Evolutionary conservation across 768 basidiomycete genomes (phyloP), one percentile per base, ranked within the genome.

Genomic region (Tephrocybe rancida): DNA sequence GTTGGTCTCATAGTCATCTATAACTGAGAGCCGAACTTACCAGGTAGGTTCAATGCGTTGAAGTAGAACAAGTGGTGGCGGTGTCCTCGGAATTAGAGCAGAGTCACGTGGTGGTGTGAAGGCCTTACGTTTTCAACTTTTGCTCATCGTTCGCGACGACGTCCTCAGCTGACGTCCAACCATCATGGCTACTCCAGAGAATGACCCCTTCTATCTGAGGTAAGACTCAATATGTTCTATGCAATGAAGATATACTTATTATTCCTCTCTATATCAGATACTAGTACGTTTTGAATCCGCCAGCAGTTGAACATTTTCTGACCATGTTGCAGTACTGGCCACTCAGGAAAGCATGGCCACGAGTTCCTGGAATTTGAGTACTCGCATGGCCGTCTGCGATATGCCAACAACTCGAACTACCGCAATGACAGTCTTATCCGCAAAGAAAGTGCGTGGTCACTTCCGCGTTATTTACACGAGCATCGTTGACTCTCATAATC

Each of bases 371-470:
- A 99, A 70, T 99, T 98, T 64, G 96, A 98, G 71, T 98, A 98
- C 75, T 90, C 92, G 13, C 92, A 95, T 76, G 96, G 96, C 34
- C 88, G 96, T 60, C 81, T 98, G 50, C 85, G 97, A 61, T 99
- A 98, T 70, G 97, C 97, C 57, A 96, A 98, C 79, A 98, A 98
- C 79, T 98, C 96, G 9, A 99, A 99, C 73, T 99, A 99, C 74
- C 78, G 97, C 27, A 98, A 98, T 64, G 97, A 99, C 74, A 90
- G 88, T 70, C 76, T 99, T 44, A 98, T 99, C 68, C 85, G 96
- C 57, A 98, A 98, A 91, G 97, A 99, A 74, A 97, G 95, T 97
- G 61, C 64, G 93, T 81, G 18, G 11, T 52, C 2, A 25, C 38
- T 48, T 27, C 22, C 30, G 13, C 22, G 10, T 22, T 16, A 3